These are phyloP conservation scores for Trametes cinnabarina DNA, from an alignment of 768 basidiomycete species.

Conservation along the genomic window DNA sequence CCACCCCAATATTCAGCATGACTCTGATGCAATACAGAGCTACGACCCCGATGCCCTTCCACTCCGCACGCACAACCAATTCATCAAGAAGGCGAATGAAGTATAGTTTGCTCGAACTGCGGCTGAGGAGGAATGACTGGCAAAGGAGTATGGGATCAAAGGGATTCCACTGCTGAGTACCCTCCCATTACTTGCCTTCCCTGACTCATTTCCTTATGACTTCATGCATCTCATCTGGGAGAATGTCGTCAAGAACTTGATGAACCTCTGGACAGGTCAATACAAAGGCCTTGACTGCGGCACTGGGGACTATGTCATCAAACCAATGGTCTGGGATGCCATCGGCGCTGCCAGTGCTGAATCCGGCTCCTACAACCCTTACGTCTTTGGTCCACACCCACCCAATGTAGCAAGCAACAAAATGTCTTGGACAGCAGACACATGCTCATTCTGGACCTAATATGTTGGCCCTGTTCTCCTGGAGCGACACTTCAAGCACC, in stretches of 20 bases:
- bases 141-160: constrained; percentile 24
- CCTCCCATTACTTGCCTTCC: constrained; percentile 36
- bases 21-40: constrained; percentile 19
- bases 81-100: constrained; percentile 33
- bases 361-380: constrained; percentile 38
- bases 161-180: constrained; percentile 30
- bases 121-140: constrained; percentile 7
- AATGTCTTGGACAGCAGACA: constrained; percentile 35
- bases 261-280: constrained; percentile 39
- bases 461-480: constrained; percentile 42
- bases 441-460: constrained; percentile 39
- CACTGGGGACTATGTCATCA: constrained; percentile 30
- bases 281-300: constrained; percentile 40
- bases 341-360: constrained; percentile 35
- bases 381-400: constrained; percentile 35
- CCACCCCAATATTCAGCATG: constrained; percentile 20
- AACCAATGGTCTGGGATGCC: constrained; percentile 37
- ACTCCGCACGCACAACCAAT: constrained; percentile 44
- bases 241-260: constrained; percentile 42
- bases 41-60: constrained; percentile 36
- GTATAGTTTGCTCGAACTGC: constrained; percentile 11
- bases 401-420: constrained; percentile 34
- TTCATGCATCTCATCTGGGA: constrained; percentile 51
- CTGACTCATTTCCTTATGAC: constrained; percentile 43
- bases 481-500: constrained; percentile 28